Conservation (phyloP, 768 basidiomycete genomes). For the Suillus clintonianus region DNA sequence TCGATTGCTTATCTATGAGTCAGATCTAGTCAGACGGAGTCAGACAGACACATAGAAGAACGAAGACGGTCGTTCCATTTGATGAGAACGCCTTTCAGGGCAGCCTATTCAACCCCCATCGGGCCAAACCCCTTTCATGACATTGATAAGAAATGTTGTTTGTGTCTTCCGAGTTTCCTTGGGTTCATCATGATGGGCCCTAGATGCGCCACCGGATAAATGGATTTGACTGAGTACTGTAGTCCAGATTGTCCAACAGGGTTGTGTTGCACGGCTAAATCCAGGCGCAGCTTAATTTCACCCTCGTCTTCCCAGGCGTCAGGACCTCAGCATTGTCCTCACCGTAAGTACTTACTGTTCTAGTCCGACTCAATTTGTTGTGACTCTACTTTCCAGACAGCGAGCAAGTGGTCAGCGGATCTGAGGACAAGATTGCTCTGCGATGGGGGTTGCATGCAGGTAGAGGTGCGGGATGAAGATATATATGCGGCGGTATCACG, state of each 20-base stretch:
- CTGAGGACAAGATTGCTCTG: not conserved
- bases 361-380: not conserved
- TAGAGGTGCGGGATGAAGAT: not conserved
- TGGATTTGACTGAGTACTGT: not conserved
- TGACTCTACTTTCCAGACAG: not conserved
- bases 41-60: not conserved
- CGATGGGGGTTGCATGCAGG: not conserved
- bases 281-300: not conserved
- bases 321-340: not conserved
- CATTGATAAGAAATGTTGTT: not conserved
- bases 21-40: not conserved
- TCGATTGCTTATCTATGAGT: not conserved
- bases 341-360: not conserved
- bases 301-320: not conserved
- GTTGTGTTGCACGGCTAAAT: not conserved
- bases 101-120: not conserved
- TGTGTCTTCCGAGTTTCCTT: not conserved
- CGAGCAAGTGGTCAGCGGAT: not conserved
- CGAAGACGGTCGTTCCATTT: not conserved
- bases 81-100: not conserved
- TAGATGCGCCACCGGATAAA: not conserved
- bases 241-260: too few relatives aligned
- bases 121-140: not conserved
- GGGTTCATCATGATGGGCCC: too few relatives aligned
- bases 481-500: not conserved